Conservation (phyloP, 164 flowering plant species). For the Liquidambar formosana region DNA sequence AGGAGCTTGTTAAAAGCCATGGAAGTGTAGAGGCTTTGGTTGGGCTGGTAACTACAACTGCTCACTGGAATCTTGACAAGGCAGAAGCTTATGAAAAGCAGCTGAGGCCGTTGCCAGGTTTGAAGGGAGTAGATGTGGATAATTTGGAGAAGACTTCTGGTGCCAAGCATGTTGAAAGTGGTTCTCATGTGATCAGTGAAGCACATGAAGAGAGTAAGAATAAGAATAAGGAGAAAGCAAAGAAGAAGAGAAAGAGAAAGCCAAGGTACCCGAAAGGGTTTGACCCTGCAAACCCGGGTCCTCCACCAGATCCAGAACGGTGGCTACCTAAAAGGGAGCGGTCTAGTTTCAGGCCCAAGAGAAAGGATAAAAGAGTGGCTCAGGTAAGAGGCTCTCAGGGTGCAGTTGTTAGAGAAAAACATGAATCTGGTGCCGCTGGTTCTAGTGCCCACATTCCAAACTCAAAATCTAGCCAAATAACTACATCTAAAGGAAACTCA, state of each 20-base stretch:
- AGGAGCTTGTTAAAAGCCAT: constrained; percentile 70
- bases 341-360: constrained; percentile 86
- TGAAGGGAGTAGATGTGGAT: constrained; percentile 69
- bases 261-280: constrained; percentile 94
- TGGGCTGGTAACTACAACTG: constrained; percentile 79
- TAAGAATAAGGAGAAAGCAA: constrained; percentile 63
- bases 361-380: constrained; percentile 92
- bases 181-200: constrained; percentile 26
- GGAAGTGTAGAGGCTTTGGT: constrained; percentile 72
- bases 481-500: constrained; percentile 45
- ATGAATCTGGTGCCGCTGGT: constrained; percentile 38
- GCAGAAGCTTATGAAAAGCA: constrained; percentile 82
- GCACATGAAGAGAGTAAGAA: constrained; percentile 50
- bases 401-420: constrained; percentile 76
- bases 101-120: constrained; percentile 69
- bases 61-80: constrained; percentile 68
- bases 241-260: constrained; percentile 95
- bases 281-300: constrained; percentile 93
- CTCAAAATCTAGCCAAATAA: constrained; percentile 50
- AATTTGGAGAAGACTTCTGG: constrained; percentile 85
- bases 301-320: constrained; percentile 95
- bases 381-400: constrained; percentile 97
- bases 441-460: constrained; percentile 24
- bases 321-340: constrained; percentile 96
- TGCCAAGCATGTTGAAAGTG: constrained; percentile 59